Percentiles rank a stretch among this genome's conserved stretches.
phyloP scores from a whole-genome alignment of 177 flowering plant genomes.

The Tripterygium wilfordii region DNA sequence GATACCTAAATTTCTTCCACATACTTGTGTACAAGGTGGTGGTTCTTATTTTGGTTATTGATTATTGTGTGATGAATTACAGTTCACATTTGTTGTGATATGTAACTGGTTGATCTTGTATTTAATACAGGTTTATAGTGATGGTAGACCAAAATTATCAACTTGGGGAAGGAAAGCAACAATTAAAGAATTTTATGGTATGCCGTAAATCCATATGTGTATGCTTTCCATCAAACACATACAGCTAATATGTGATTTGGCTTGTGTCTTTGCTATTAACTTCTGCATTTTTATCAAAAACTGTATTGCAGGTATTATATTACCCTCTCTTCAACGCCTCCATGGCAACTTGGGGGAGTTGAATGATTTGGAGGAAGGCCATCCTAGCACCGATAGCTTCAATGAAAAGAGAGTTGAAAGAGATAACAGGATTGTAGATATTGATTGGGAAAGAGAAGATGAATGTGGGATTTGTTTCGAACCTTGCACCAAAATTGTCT shows the following conservation, averaged over 20 bases:
- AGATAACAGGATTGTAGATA: constrained; percentile 23
- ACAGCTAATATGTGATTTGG: neutral
- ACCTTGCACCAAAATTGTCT: constrained; percentile 74
- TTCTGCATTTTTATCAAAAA: constrained; percentile 1
- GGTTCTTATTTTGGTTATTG: constrained; percentile 3
- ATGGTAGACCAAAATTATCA: constrained; percentile 51
- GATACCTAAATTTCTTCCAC: constrained; percentile 61
- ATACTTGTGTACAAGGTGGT: constrained; percentile 65
- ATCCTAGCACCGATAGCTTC: constrained; percentile 10
- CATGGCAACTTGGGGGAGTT: constrained; percentile 44
- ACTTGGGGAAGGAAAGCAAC: constrained; percentile 73
- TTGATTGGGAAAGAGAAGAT: constrained; percentile 65
- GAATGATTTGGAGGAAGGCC: constrained; percentile 20
- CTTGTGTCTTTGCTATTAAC: neutral
- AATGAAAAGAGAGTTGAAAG: constrained; percentile 37
- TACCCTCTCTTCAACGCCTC: constrained; percentile 74
- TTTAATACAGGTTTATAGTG: constrained; percentile 49
- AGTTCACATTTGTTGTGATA: too few relatives aligned
- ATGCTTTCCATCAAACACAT: neutral
- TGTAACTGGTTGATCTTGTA: too few relatives aligned
- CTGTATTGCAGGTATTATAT: constrained; percentile 60
- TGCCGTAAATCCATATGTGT: too few relatives aligned
- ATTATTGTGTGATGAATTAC: too few relatives aligned
- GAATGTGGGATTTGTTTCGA: constrained; percentile 74
- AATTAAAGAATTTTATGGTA: constrained; percentile 75